Evolutionary conservation across 768 basidiomycete genomes (phyloP).

Genomic region (Auricularia heimuer): DNA sequence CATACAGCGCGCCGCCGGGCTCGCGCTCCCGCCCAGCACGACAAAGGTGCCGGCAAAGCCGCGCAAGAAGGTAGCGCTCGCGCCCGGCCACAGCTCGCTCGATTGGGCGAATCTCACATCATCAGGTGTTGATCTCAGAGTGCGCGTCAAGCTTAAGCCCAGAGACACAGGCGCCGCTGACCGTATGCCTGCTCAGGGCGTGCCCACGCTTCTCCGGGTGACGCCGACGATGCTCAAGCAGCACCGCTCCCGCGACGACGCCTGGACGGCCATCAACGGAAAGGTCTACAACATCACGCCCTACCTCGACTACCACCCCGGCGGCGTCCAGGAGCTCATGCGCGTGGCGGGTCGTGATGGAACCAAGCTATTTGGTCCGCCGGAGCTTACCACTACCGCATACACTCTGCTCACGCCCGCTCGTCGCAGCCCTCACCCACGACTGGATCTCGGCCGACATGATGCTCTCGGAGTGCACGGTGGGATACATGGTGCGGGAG

Average conservation of each 20-base stretch:
- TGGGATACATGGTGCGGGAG: conserved; percentile 81
- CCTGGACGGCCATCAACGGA: conserved; percentile 86
- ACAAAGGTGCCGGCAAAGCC: conserved; percentile 51
- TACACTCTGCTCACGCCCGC: neutral
- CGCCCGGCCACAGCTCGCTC: conserved; percentile 82
- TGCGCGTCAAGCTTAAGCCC: conserved; percentile 21
- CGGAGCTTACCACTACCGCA: neutral
- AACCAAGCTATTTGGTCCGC: conserved; percentile 73
- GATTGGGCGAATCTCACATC: conserved; percentile 90
- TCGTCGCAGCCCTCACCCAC: conserved; percentile 65
- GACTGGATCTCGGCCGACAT: conserved; percentile 96
- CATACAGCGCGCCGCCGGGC: conserved; percentile 51
- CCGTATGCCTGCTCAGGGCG: conserved; percentile 40
- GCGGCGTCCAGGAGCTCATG: conserved; percentile 91
- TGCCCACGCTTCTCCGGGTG: conserved; percentile 56
- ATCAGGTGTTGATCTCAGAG: conserved; percentile 70
- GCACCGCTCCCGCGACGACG: conserved; percentile 79
- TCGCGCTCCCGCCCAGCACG: conserved; percentile 54
- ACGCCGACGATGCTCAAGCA: conserved; percentile 66
- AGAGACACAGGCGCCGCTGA: conserved; percentile 1
- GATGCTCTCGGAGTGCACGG: conserved; percentile 88
- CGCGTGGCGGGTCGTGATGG: conserved; percentile 92
- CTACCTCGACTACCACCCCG: conserved; percentile 87
- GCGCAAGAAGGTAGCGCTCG: conserved; percentile 73
- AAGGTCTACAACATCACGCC: conserved; percentile 96